Base-by-base conservation (phyloP, 1,139 yeast genomes). In the Blastobotrys capitulatus region DNA sequence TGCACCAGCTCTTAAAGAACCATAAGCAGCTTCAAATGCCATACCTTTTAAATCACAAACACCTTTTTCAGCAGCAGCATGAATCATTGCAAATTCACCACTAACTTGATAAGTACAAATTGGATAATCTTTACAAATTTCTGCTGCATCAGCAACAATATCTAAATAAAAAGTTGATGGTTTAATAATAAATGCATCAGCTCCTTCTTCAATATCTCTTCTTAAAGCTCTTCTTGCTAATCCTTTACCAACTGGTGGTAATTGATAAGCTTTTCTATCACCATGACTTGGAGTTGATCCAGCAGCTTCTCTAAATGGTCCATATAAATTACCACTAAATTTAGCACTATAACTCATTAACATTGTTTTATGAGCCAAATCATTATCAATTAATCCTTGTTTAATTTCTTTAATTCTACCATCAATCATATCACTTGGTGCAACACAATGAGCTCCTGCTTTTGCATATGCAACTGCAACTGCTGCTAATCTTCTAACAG, bases 391-490 rank as follows among this genome's bases (percentile, higher is more conserved):
- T 41, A 92, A 75, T 1, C 96, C 97, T 47, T 74, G 71, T 67
- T 94, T 92, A 67, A 92, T 92, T 49, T 88, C 97, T 55, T 78
- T 76, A 57, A 94, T 82, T 61, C 98, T 79, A 20, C 98, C 99
- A 66, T 92, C 99, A 65, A 90, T 83, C 98, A 94, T 92, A 67
- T 92, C 98, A 13, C 95, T 85, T 16, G 99, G 99, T 1, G 98
- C 97, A 37, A 92, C 96, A 49, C 89, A 85, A 65, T 92, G 78
- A 1, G 96, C 97, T 47, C 97, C 98, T 0, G 98, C 97, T 60
- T 76, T 79, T 42, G 97, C 98, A 64, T 92, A 92, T 67, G 87
- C 90, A 22, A 86, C 95, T 0, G 97, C 97, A 25, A 92, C 97
- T 13, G 95, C 92, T 1, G 95, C 97, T 48, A 92, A 77, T 65